Conservation (phyloP, 257 asterid species). For the Leptodermis oblonga region DNA sequence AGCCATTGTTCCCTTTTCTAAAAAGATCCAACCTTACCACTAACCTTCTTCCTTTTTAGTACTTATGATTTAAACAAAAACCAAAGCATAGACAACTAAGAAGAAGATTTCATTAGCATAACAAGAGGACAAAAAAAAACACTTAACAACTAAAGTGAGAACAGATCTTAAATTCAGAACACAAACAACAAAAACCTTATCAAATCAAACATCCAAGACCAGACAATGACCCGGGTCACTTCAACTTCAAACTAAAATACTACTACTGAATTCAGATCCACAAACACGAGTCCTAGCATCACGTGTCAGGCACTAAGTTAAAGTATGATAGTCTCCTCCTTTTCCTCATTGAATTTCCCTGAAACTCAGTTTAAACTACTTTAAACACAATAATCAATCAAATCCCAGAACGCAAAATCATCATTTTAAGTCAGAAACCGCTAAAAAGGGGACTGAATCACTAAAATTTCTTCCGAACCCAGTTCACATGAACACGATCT, state of each 20-base stretch:
- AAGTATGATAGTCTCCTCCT: neutral
- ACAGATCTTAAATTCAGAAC: neutral
- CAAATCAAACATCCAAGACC: neutral
- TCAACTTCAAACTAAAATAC: neutral
- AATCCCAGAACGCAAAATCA: slow-evolving; percentile 2
- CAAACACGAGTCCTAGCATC: neutral
- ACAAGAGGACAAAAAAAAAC: neutral
- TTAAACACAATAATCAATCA: neutral
- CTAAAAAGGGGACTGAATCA: no score
- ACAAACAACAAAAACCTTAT: neutral
- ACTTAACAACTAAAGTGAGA: neutral
- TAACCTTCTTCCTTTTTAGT: neutral
- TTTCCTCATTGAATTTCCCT: neutral
- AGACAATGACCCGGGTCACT: neutral
- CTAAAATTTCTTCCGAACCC: neutral
- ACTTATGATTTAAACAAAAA: neutral
- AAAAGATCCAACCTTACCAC: neutral
- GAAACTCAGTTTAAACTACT: neutral
- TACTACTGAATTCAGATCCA: slow-evolving; percentile 4
- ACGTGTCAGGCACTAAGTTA: neutral
- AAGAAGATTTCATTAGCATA: neutral
- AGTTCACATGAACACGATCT: neutral
- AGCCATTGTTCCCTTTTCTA: neutral
- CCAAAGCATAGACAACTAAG: neutral
- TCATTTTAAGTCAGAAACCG: neutral